Conservation (phyloP, 257 asterid genomes). For the Solanum sejunctum region DNA sequence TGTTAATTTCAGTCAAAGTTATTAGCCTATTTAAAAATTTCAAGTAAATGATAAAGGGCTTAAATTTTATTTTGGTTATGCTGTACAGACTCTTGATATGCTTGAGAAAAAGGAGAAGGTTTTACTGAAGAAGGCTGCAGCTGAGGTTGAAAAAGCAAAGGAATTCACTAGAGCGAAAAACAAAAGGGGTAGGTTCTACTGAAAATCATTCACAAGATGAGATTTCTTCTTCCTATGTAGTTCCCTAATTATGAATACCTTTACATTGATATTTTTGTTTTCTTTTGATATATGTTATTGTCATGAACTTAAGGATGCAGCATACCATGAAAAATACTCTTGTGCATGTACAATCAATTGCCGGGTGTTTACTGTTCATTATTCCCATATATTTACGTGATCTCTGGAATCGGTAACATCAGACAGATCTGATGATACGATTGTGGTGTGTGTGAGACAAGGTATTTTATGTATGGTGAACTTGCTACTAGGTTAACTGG, state of each 20-base stretch:
- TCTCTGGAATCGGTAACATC: neutral
- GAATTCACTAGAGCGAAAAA: constrained; percentile 69
- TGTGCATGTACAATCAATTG: neutral
- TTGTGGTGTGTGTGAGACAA: neutral
- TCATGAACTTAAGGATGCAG: neutral
- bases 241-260: neutral
- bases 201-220: neutral
- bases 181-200: constrained; percentile 44
- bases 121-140: constrained; percentile 56
- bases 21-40: neutral
- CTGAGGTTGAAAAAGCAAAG: constrained; percentile 70
- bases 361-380: neutral
- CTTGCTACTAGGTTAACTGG: neutral
- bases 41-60: neutral
- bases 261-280: neutral
- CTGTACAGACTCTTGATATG: constrained; percentile 67
- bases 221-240: neutral
- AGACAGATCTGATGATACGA: neutral
- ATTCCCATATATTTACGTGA: neutral
- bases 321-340: neutral
- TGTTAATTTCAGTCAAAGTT: neutral
- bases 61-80: neutral
- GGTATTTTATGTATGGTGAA: neutral
- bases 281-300: neutral
- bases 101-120: constrained; percentile 74